Conservation (phyloP, 371 early-diverging fungal species). For the Mucor plumbeus region DNA sequence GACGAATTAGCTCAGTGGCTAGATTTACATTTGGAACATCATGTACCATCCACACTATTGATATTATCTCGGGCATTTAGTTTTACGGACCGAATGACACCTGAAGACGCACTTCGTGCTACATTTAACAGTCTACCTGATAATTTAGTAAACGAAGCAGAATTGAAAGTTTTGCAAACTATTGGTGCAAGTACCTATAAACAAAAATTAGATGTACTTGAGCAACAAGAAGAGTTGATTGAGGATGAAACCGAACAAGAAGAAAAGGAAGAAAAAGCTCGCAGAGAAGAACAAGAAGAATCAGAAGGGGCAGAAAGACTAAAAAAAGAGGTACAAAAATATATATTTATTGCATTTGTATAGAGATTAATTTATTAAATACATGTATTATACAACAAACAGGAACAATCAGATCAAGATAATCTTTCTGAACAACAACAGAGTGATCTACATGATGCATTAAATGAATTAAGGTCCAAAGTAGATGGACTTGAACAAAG, state of each 20-base stretch:
- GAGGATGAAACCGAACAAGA: constrained; percentile 86
- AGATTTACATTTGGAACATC: constrained; percentile 88
- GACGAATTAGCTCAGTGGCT: constrained; percentile 93
- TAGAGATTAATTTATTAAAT: too few relatives aligned
- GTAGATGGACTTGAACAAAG: constrained; percentile 70
- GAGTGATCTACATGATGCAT: constrained; percentile 67
- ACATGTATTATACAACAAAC: too few relatives aligned
- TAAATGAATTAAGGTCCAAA: constrained; percentile 65
- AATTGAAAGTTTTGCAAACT: constrained; percentile 85
- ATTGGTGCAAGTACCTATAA: constrained; percentile 90
- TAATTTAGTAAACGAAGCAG: constrained; percentile 84
- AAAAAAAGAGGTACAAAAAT: constrained; percentile 67
- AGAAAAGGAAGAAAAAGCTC: constrained; percentile 60
- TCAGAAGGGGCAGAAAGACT: constrained; percentile 42
- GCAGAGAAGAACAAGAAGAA: constrained; percentile 46
- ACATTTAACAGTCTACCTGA: constrained; percentile 92
- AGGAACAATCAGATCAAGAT: constrained; percentile 3
- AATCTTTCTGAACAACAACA: constrained; percentile 58
- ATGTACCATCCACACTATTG: constrained; percentile 92
- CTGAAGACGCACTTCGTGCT: constrained; percentile 89
- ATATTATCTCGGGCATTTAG: constrained; percentile 91
- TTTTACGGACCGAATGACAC: constrained; percentile 71
- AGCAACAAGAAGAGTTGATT: constrained; percentile 95
- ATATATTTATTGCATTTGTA: constrained; percentile 65
- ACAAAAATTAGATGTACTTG: constrained; percentile 91